Evolutionary conservation across 225 moss, liverwort and hornwort genomes (phyloP).

Genomic region (Neckera pumila): DNA sequence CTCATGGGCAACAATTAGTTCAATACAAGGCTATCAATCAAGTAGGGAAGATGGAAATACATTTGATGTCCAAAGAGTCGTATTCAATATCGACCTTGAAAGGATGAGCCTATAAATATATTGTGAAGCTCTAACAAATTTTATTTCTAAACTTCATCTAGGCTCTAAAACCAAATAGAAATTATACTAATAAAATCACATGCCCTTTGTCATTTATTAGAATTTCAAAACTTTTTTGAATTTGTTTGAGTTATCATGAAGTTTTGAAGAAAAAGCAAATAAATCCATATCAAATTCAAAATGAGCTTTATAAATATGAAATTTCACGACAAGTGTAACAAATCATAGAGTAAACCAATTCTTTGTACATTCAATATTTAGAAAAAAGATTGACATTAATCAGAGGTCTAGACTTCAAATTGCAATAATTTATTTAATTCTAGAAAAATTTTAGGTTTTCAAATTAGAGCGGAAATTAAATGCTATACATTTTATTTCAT

Average conservation of each 20-base stretch:
- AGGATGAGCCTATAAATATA: background rate
- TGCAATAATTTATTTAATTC: background rate
- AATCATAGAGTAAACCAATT: background rate
- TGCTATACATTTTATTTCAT: accelerated
- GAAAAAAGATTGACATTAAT: background rate
- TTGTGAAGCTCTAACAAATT: background rate
- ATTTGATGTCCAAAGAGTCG: background rate
- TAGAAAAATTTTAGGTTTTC: background rate
- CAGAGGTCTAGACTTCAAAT: background rate
- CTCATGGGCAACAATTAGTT: too few relatives aligned
- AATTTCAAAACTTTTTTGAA: too few relatives aligned
- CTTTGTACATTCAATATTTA: background rate
- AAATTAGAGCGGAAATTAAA: background rate
- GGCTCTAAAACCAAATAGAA: background rate
- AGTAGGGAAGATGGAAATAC: too few relatives aligned
- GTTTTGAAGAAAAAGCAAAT: too few relatives aligned
- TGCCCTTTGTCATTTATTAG: background rate
- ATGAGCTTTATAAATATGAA: too few relatives aligned
- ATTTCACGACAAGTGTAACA: too few relatives aligned
- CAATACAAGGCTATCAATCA: background rate
- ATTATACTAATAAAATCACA: background rate
- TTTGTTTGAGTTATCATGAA: too few relatives aligned
- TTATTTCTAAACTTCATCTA: background rate
- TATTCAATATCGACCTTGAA: background rate
- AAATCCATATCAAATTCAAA: background rate